Conservation (phyloP, 805 yeast genomes). For the Saccharomycopsis sp. region DNA sequence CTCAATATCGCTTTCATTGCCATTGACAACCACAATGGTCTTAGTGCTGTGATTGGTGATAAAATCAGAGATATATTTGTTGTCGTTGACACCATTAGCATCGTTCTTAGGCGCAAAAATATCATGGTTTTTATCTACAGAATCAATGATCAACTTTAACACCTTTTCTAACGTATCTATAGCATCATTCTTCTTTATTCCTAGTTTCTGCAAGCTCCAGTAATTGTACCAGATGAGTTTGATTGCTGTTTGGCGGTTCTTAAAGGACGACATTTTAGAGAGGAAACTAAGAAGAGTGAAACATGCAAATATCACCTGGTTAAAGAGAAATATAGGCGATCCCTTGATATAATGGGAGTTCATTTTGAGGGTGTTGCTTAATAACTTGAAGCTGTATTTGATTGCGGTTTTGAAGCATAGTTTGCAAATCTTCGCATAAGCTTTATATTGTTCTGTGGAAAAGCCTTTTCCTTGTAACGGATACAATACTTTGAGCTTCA, state of each 20-base stretch:
- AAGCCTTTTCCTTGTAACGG: conserved; percentile 27
- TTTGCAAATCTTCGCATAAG: conserved; percentile 25
- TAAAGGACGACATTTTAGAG: conserved; percentile 27
- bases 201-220: conserved; percentile 53
- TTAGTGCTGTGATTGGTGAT: conserved; percentile 17
- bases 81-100: conserved; percentile 2
- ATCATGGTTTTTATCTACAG: conserved; percentile 28
- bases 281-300: conserved; percentile 45
- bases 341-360: conserved; percentile 45
- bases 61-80: background rate
- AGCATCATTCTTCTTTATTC: conserved; percentile 51
- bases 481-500: conserved; percentile 7
- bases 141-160: conserved; percentile 44
- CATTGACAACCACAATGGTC: background rate
- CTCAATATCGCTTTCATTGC: conserved; percentile 11
- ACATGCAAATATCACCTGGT: conserved; percentile 50
- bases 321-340: conserved; percentile 45
- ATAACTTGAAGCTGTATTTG: conserved; percentile 38
- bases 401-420: conserved; percentile 37
- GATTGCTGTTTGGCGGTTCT: conserved; percentile 37
- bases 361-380: conserved; percentile 38
- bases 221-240: conserved; percentile 46
- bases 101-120: conserved; percentile 7
- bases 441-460: conserved; percentile 23
- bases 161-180: conserved; percentile 54